phyloP scores from a whole-genome alignment of 306 rosid species.

The Fragaria nilgerrensis region DNA sequence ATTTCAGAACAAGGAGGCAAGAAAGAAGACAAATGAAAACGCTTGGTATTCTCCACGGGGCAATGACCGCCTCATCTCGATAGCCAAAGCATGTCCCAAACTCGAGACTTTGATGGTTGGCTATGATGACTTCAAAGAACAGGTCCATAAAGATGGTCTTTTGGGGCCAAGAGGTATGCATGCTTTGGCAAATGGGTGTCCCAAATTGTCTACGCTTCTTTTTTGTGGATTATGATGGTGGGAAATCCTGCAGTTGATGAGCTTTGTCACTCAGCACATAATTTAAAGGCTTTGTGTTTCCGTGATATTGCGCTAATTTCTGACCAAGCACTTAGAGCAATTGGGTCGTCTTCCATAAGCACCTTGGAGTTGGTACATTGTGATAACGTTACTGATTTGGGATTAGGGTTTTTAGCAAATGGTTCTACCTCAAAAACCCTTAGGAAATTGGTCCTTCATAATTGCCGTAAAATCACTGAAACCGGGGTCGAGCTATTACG shows the following conservation, averaged over 20 bases:
- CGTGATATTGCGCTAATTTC: neutral
- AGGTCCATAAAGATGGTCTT: too few species aligned
- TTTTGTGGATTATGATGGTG: neutral
- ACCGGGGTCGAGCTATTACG: neutral
- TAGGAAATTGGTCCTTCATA: neutral
- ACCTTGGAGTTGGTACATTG: neutral
- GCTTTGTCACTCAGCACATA: neutral
- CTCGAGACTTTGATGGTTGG: too few species aligned
- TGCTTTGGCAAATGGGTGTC: neutral
- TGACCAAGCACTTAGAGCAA: neutral
- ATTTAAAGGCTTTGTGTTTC: neutral
- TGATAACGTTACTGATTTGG: neutral
- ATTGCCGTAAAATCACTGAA: neutral
- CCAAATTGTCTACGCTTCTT: neutral
- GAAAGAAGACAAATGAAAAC: too few species aligned
- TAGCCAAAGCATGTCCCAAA: neutral
- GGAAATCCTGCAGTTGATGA: neutral
- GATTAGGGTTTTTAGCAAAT: neutral
- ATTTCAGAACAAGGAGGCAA: neutral
- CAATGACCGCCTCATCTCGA: neutral
- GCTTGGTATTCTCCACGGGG: too few species aligned
- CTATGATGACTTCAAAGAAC: too few species aligned
- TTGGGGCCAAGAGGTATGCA: neutral
- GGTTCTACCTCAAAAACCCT: neutral
- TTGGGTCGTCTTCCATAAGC: neutral